Conservation (phyloP, 345 rosid species). For the Camelina sativa region DNA sequence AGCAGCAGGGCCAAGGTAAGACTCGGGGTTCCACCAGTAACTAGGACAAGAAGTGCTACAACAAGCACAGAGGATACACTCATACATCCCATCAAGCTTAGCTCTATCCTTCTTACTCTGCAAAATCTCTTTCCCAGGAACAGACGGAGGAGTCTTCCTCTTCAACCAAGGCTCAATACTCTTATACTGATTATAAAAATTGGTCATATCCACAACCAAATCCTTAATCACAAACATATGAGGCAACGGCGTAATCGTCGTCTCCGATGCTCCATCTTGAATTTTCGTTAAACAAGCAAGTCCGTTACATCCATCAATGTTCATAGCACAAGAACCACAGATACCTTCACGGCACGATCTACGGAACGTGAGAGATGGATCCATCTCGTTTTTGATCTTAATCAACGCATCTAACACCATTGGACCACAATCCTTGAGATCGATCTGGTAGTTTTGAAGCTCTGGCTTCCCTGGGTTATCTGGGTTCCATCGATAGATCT, state of each 20-base stretch:
- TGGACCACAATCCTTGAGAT: conserved; percentile 91
- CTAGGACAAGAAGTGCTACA: conserved; percentile 98
- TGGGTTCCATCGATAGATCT: conserved; percentile 97
- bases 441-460: conserved; percentile 73
- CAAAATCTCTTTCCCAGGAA: conserved; percentile 77
- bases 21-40: conserved; percentile 99
- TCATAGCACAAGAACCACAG: conserved; percentile 98
- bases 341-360: conserved; percentile 98
- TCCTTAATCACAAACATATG: conserved; percentile 98
- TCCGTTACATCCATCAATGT: conserved; percentile 96
- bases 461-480: conserved; percentile 80
- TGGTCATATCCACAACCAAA: conserved; percentile 96
- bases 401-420: conserved; percentile 96
- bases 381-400: conserved; percentile 98
- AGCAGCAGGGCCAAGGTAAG: conserved; percentile 95
- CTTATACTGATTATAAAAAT: conserved; percentile 95
- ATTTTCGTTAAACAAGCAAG: conserved; percentile 94
- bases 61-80: conserved; percentile 94
- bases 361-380: conserved; percentile 90
- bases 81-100: conserved; percentile 98
- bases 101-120: conserved; percentile 96
- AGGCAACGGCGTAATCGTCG: conserved; percentile 84
- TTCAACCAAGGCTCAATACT: conserved; percentile 99
- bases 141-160: conserved; percentile 76
- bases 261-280: conserved; percentile 39